phyloP scores from a whole-genome alignment of 2,329 filamentous ascomycete species.

The Metarhizium album region DNA sequence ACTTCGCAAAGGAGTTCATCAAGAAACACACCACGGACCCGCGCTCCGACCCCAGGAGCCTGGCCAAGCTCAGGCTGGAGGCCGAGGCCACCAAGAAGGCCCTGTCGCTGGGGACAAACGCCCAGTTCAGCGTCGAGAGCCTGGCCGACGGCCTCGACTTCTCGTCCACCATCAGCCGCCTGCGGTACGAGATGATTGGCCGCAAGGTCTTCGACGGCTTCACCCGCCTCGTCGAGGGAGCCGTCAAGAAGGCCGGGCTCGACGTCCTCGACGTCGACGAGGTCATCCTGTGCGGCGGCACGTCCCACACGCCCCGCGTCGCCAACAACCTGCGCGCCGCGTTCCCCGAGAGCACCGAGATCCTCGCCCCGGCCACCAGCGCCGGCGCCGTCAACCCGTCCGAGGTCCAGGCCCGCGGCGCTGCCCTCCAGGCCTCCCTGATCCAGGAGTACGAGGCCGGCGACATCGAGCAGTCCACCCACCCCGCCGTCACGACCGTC shows the following conservation, averaged over 20 bases:
- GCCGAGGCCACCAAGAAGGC: conserved; percentile 87
- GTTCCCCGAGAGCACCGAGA: conserved; percentile 69
- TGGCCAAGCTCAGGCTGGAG: conserved; percentile 90
- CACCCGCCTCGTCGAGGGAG: conserved; percentile 72
- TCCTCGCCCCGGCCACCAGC: conserved; percentile 75
- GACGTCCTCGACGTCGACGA: conserved; percentile 91
- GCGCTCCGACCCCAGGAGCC: conserved; percentile 63
- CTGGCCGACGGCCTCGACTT: conserved; percentile 85
- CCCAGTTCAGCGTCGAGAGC: conserved; percentile 86
- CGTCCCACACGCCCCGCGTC: conserved; percentile 87
- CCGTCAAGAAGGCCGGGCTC: conserved; percentile 81
- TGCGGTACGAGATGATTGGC: conserved; percentile 82
- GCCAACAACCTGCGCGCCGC: conserved; percentile 67
- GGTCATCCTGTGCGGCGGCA: conserved; percentile 86
- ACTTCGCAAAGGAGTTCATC: conserved; percentile 97
- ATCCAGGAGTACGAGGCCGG: conserved; percentile 89
- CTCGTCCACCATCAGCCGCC: conserved; percentile 80
- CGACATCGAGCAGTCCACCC: conserved; percentile 92
- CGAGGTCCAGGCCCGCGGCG: conserved; percentile 78
- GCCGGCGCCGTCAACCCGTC: conserved; percentile 81
- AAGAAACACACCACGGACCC: conserved; percentile 94
- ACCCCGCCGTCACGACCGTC: conserved; percentile 88
- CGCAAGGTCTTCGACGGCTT: conserved; percentile 83
- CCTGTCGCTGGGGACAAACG: conserved; percentile 77
- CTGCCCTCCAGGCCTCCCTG: conserved; percentile 87